These are phyloP conservation scores for Tricladium varicosporioides DNA, from an alignment of 2,329 filamentous ascomycete species.

Conservation along the genomic window DNA sequence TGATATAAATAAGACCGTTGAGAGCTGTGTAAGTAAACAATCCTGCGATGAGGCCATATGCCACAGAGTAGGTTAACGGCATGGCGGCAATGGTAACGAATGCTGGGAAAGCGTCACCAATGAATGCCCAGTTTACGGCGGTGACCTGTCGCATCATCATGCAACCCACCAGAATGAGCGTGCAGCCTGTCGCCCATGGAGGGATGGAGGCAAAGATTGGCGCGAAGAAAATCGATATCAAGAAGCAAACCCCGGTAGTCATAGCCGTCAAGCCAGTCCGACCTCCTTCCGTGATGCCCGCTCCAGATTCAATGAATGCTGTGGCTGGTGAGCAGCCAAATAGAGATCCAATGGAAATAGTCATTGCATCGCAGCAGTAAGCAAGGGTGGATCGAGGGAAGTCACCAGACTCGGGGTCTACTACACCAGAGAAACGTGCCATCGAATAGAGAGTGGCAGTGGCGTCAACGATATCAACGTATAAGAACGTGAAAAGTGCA, in stretches of 20 bases:
- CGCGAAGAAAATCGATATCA: conserved; percentile 71
- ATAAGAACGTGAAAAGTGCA: conserved; percentile 74
- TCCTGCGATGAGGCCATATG: conserved; percentile 71
- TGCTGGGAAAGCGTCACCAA: conserved; percentile 72
- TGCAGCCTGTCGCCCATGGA: conserved; percentile 75
- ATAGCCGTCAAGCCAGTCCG: conserved; percentile 72
- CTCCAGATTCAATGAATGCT: conserved; percentile 72
- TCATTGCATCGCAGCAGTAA: conserved; percentile 69
- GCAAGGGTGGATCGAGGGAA: conserved; percentile 84
- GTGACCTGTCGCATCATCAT: conserved; percentile 76
- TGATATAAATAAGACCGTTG: conserved; percentile 50
- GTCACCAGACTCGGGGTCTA: conserved; percentile 67
- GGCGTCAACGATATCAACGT: conserved; percentile 77
- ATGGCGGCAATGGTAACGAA: conserved; percentile 75
- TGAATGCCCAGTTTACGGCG: conserved; percentile 74
- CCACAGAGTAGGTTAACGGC: conserved; percentile 76
- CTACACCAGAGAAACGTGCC: conserved; percentile 69
- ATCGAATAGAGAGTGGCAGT: conserved; percentile 80
- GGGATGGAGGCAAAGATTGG: conserved; percentile 76
- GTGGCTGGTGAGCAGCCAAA: conserved; percentile 71
- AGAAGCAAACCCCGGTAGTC: conserved; percentile 66
- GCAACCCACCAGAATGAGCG: conserved; percentile 70
- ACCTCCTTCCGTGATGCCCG: conserved; percentile 73
- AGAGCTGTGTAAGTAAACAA: conserved; percentile 54
- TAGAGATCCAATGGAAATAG: conserved; percentile 68